phyloP scores from a whole-genome alignment of 2,329 filamentous ascomycete genomes.

The Xylariaceae sp. region DNA sequence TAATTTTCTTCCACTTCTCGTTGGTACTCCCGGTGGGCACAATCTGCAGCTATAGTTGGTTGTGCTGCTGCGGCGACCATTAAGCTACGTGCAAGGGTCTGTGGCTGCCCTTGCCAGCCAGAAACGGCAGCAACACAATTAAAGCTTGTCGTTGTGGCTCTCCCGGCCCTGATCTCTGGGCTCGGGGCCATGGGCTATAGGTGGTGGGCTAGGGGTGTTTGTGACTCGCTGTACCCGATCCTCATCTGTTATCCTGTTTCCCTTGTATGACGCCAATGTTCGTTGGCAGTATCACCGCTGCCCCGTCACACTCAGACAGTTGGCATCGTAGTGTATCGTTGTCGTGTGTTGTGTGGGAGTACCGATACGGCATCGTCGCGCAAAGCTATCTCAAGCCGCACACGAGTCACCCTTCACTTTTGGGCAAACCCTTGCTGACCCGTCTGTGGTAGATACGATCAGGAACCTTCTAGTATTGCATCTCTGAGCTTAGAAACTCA shows the following conservation, averaged over 20 bases:
- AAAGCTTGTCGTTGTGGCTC: slow-evolving; percentile 43
- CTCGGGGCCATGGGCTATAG: slow-evolving; percentile 26
- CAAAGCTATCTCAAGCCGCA: slow-evolving; percentile 43
- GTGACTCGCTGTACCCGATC: slow-evolving; percentile 49
- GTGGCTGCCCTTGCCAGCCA: slow-evolving; percentile 44
- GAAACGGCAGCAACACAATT: slow-evolving; percentile 46
- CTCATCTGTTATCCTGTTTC: slow-evolving; percentile 45
- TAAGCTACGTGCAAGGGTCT: slow-evolving; percentile 45
- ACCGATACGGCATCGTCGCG: slow-evolving; percentile 47
- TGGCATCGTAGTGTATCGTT: slow-evolving; percentile 32
- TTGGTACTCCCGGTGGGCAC: slow-evolving; percentile 35
- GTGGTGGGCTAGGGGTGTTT: slow-evolving; percentile 35
- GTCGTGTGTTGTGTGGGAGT: slow-evolving; percentile 43
- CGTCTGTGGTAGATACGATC: slow-evolving; percentile 56
- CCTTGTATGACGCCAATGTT: slow-evolving; percentile 52
- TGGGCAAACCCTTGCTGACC: slow-evolving; percentile 45
- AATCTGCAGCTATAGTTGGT: slow-evolving; percentile 28
- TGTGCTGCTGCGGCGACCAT: slow-evolving; percentile 35
- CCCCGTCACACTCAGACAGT: slow-evolving; percentile 41
- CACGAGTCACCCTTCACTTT: slow-evolving; percentile 37
- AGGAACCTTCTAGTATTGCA: slow-evolving; percentile 56
- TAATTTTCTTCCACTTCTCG: slow-evolving; percentile 30
- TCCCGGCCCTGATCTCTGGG: slow-evolving; percentile 41
- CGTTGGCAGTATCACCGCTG: slow-evolving; percentile 51
- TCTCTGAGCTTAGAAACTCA: slow-evolving; percentile 61